phyloP scores from a whole-genome alignment of 2,329 filamentous ascomycete species.

The Xylaria sp. region DNA sequence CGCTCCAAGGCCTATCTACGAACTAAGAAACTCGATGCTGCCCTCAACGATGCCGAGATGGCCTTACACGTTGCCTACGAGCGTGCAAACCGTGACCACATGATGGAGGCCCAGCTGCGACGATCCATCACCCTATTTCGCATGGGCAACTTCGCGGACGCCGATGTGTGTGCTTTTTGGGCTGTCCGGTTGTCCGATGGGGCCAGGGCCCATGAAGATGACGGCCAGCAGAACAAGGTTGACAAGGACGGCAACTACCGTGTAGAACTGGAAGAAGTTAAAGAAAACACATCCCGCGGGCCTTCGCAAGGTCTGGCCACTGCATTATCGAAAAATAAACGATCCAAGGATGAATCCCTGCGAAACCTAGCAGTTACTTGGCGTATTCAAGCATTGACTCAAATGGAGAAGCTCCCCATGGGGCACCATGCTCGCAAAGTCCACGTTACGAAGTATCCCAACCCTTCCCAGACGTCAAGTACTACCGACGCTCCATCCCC shows the following conservation, averaged over 20 bases:
- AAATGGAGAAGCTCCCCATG: constrained; percentile 56
- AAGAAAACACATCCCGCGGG: constrained; percentile 37
- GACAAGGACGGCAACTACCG: constrained; percentile 61
- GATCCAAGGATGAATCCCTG: constrained; percentile 43
- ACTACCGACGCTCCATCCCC: constrained; percentile 36
- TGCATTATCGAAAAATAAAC: constrained; percentile 35
- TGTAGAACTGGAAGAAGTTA: constrained; percentile 51
- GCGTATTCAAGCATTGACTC: constrained; percentile 59
- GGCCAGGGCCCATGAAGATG: constrained; percentile 51
- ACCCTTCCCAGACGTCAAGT: constrained; percentile 40
- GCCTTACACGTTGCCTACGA: constrained; percentile 70
- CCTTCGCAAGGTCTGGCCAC: constrained; percentile 39
- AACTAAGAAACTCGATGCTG: constrained; percentile 67
- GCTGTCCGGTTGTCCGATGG: constrained; percentile 56
- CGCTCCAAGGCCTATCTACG: constrained; percentile 83
- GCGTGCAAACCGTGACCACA: constrained; percentile 78
- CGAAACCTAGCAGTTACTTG: constrained; percentile 57
- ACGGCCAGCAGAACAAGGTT: constrained; percentile 52
- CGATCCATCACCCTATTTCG: constrained; percentile 79
- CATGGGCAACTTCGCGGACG: constrained; percentile 77
- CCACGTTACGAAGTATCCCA: constrained; percentile 51
- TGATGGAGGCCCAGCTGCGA: constrained; percentile 84
- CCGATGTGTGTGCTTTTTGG: constrained; percentile 75
- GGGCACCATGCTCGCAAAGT: constrained; percentile 60
- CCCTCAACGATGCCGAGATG: constrained; percentile 75